Evolutionary conservation across 768 basidiomycete genomes (phyloP), one percentile per base, ranked within the genome.

Genomic region (Russula dissimulans): DNA sequence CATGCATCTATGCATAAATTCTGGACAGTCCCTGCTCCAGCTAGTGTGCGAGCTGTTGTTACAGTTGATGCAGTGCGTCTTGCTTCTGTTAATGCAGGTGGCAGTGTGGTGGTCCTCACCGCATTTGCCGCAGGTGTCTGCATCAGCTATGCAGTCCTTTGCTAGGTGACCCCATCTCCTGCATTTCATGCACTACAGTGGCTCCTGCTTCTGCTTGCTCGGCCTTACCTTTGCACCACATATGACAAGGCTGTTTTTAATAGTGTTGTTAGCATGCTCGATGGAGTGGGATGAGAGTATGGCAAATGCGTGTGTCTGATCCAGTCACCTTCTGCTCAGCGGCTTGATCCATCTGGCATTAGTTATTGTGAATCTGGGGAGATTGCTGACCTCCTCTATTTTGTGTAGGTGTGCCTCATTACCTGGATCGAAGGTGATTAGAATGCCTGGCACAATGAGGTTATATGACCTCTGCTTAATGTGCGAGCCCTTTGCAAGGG

Each of bases 101-200:
- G 3, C 4, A 0, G 70, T 71, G 0, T 56, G 46, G 53, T 71
- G 71, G 18, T 54, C 54, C 29, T 44, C 29, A 0, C 64, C 54
- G 12, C 66, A 67, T 3, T 31, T 53, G 0, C 61, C 64, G 14
- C 66, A 67, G 0, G 18, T 48, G 9, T 62, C 57, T 1, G 22
- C 3, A 0, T 3, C 32, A 26, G 8, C 54, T 11, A 3, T 6
- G 46, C 65, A 67, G 0, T 58, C 22, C 0, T 1, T 14, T 1
- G 63, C 66, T 2, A 56, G 18, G 34, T 67, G 44, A 66, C 57
- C 60, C 48, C 38, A 52, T 1, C 7, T 3, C 0, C 49, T 18
- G 5, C 49, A 51, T 38, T 22, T 22, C 11, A 51, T 3, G n/a
- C 49, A 51, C 8, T 51, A 38, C 3, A 39, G 1, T 3, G 36